Percentiles rank a stretch among this genome's conserved stretches.
phyloP scores from a whole-genome alignment of 306 rosid species.

The Trifolium fragiferum region DNA sequence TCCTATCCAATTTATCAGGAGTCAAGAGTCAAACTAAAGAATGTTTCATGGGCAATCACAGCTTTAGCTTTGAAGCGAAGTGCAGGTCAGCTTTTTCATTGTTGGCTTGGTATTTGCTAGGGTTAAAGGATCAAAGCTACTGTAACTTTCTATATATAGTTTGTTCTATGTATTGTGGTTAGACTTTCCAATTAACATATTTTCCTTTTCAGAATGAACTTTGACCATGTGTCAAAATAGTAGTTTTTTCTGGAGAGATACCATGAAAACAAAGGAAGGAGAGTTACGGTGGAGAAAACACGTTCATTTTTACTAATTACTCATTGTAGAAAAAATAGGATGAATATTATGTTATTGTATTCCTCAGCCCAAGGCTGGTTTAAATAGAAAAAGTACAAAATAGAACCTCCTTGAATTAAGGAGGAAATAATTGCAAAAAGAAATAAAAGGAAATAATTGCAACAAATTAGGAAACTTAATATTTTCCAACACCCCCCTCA shows the following conservation, averaged over 20 bases:
- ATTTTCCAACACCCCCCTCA: too few relatives aligned
- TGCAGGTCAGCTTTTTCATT: slow-evolving; percentile 51
- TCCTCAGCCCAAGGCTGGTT: too few relatives aligned
- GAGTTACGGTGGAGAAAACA: neutral
- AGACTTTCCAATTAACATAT: slow-evolving; percentile 38
- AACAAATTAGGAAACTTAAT: too few relatives aligned
- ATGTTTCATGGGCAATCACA: slow-evolving; percentile 75
- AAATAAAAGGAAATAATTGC: too few relatives aligned
- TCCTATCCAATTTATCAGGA: slow-evolving; percentile 53
- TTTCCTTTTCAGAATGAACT: slow-evolving; percentile 22
- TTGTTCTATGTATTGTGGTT: slow-evolving; percentile 20
- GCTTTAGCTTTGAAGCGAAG: slow-evolving; percentile 64
- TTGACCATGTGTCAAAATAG: slow-evolving; percentile 7
- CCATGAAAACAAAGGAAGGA: neutral
- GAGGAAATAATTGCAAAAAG: too few relatives aligned
- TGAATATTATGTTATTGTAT: too few relatives aligned
- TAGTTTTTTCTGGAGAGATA: neutral
- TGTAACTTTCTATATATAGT: slow-evolving; percentile 16
- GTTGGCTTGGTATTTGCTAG: slow-evolving; percentile 37
- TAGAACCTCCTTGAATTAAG: too few relatives aligned
- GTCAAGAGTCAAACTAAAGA: slow-evolving; percentile 64
- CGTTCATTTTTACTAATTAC: neutral
- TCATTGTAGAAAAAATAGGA: too few relatives aligned
- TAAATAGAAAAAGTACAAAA: too few relatives aligned
- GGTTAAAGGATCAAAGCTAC: slow-evolving; percentile 22